Evolutionary conservation across 2,329 filamentous ascomycete genomes (phyloP), one percentile per base, ranked within the genome.

Genomic region (Xylaria sp.): DNA sequence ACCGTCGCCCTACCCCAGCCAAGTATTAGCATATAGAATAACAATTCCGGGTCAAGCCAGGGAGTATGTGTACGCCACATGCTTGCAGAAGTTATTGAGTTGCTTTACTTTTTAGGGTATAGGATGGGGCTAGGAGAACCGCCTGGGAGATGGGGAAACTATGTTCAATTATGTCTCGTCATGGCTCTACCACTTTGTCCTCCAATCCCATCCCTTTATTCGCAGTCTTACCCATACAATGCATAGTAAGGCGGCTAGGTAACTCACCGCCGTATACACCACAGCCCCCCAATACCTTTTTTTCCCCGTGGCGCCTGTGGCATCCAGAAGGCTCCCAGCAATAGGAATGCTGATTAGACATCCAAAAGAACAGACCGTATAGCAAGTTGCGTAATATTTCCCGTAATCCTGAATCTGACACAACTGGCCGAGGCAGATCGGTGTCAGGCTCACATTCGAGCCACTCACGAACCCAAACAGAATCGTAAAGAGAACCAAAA

Each of bases 261-360:
- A 66, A 54, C 64, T 66, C 24, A 50, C 48, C 12, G 64, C 58
- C 6, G 64, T 66, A 39, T 66, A 62, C 27, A 53, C 64, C 7
- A 66, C 47, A n/a, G 58, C 64, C 14, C 58, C 64, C 64, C 58
- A 61, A n/a, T 57, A 66, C 8, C 27, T 42, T 39, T 51, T n/a
- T 50, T 66, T 66, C 17, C 58, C 64, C 2, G 27, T 34, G 27
- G 24, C 30, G 2, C 64, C 58, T 8, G 64, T 66, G 21, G 54
- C 53, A 36, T 62, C 58, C 19, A 66, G 36, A 19, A 66, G 64
- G 47, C 64, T 61, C 27, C 64, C 58, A 24, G 64, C 64, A 57
- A 66, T 66, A 9, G 64, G 64, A 9, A 66, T 61, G 24, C 64
- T 66, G 19, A 61, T 66, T 17, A 66, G n/a, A 30, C 64, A 66